A percentile compares a stretch with the other conserved stretches of the same genome.
These are phyloP conservation scores for Dothideomycetidae sp. DNA, from an alignment of 2,329 filamentous ascomycete species.

Conservation along the genomic window DNA sequence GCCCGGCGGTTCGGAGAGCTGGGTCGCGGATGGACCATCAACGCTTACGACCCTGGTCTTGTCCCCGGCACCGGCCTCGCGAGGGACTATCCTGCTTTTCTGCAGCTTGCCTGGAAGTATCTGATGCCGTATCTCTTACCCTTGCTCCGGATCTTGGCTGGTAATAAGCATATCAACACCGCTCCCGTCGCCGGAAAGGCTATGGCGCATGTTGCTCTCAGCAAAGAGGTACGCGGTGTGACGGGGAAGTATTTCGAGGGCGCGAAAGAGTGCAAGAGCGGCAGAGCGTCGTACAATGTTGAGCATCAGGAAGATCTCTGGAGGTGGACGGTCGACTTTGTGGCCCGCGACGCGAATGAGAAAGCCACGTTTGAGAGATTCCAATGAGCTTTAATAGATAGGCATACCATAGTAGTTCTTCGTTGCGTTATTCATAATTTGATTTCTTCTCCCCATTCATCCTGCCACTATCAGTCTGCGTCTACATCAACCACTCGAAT, in stretches of 20 bases:
- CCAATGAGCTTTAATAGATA: no score
- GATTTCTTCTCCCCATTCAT: no score
- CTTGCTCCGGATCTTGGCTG: neutral
- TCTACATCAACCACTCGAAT: neutral
- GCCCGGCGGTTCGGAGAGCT: conserved; percentile 22
- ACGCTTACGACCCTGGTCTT: conserved; percentile 33
- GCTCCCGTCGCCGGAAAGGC: conserved; percentile 25
- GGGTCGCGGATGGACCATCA: conserved; percentile 24
- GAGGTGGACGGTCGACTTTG: neutral
- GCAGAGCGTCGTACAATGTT: conserved; percentile 31
- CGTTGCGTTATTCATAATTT: no score
- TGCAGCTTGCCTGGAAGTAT: conserved; percentile 23
- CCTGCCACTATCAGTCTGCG: no score
- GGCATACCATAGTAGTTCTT: no score
- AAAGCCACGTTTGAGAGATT: neutral
- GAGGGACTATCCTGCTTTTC: conserved; percentile 20
- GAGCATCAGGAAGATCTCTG: conserved; percentile 32
- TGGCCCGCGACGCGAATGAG: neutral
- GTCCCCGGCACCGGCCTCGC: conserved; percentile 35
- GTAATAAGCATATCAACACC: neutral
- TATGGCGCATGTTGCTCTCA: conserved; percentile 29
- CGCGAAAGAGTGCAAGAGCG: conserved; percentile 26
- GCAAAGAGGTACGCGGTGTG: conserved; percentile 20
- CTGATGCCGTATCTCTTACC: conserved; percentile 14
- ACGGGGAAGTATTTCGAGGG: conserved; percentile 35